phyloP scores from a whole-genome alignment of 768 basidiomycete genomes.

The Podaxis mareebaensis region DNA sequence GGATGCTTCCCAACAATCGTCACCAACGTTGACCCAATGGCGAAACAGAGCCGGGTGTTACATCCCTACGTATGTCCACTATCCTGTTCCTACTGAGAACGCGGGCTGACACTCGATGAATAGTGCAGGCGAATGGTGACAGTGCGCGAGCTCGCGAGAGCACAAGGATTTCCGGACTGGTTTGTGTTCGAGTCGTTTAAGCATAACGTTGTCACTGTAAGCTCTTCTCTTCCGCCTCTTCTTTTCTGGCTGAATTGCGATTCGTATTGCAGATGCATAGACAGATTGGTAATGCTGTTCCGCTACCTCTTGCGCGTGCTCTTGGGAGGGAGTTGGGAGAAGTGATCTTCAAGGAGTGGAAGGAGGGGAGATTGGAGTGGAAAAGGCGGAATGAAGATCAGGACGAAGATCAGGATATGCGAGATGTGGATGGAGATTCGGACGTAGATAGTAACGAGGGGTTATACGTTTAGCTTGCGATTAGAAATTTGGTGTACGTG shows the following conservation, averaged over 20 bases:
- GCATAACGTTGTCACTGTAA: slow-evolving; percentile 59
- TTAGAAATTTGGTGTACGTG: neutral
- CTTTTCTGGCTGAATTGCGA: neutral
- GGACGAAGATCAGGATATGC: slow-evolving; percentile 6
- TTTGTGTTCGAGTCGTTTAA: slow-evolving; percentile 60
- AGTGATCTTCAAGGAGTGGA: slow-evolving; percentile 55
- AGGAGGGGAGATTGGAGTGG: slow-evolving; percentile 42
- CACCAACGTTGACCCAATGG: slow-evolving; percentile 77
- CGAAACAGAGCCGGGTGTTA: slow-evolving; percentile 72
- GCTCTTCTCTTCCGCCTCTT: slow-evolving; percentile 24
- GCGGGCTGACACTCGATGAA: neutral
- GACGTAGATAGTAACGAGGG: slow-evolving; percentile 13
- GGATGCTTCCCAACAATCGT: slow-evolving; percentile 71
- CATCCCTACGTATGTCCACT: slow-evolving; percentile 57
- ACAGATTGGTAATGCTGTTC: slow-evolving; percentile 82
- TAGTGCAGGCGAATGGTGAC: slow-evolving; percentile 73
- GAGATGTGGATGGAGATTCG: neutral
- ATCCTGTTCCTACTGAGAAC: neutral
- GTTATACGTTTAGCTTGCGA: slow-evolving; percentile 4
- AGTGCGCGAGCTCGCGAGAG: slow-evolving; percentile 75
- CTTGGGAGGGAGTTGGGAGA: slow-evolving; percentile 63
- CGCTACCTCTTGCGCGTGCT: slow-evolving; percentile 63
- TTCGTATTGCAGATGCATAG: slow-evolving; percentile 60
- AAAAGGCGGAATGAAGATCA: slow-evolving; percentile 11
- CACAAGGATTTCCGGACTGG: slow-evolving; percentile 80